These are phyloP conservation scores for bread wheat (Triticum aestivum) DNA, from an alignment of 176 grass and related monocot genomes.

Conservation along the genomic window DNA sequence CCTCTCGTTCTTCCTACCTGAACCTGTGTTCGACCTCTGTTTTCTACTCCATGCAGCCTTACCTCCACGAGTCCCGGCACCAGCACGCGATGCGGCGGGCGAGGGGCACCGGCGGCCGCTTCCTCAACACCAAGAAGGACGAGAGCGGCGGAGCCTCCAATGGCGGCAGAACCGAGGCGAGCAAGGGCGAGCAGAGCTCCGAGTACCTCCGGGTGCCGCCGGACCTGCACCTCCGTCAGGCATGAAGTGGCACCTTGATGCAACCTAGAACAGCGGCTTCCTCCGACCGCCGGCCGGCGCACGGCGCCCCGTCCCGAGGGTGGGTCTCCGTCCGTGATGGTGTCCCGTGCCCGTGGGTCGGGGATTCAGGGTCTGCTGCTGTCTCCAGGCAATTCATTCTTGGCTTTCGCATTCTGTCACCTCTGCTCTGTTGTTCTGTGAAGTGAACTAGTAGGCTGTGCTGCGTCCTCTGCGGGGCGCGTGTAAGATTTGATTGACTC, in stretches of 20 bases:
- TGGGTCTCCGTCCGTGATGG: not conserved
- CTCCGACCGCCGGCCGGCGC: not conserved
- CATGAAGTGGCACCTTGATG: slow-evolving; percentile 15
- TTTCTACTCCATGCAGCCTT: slow-evolving; percentile 44
- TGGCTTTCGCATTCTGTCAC: slow-evolving; percentile 60
- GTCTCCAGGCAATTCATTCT: slow-evolving; percentile 96
- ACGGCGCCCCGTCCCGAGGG: not conserved
- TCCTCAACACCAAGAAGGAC: slow-evolving; percentile 78
- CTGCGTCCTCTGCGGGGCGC: too few species aligned
- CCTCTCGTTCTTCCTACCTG: not conserved
- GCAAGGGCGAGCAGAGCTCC: slow-evolving; percentile 33
- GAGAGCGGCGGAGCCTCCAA: slow-evolving; percentile 26
- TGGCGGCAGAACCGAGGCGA: slow-evolving; percentile 21
- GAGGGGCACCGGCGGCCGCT: slow-evolving; percentile 74
- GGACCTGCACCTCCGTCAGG: slow-evolving; percentile 44
- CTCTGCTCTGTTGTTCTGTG: not conserved
- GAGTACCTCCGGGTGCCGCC: slow-evolving; percentile 17
- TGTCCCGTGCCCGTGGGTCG: slow-evolving; percentile 12
- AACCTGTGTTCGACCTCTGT: not conserved
- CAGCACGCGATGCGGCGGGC: slow-evolving; percentile 75
- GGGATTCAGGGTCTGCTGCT: slow-evolving; percentile 35
- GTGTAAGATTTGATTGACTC: too few species aligned
- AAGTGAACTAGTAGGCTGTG: not conserved
- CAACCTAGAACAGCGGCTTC: slow-evolving; percentile 48
- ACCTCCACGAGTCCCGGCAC: slow-evolving; percentile 87